These are phyloP conservation scores for Oldenlandia corymbosa DNA, from an alignment of 257 asterid species.

Conservation along the genomic window DNA sequence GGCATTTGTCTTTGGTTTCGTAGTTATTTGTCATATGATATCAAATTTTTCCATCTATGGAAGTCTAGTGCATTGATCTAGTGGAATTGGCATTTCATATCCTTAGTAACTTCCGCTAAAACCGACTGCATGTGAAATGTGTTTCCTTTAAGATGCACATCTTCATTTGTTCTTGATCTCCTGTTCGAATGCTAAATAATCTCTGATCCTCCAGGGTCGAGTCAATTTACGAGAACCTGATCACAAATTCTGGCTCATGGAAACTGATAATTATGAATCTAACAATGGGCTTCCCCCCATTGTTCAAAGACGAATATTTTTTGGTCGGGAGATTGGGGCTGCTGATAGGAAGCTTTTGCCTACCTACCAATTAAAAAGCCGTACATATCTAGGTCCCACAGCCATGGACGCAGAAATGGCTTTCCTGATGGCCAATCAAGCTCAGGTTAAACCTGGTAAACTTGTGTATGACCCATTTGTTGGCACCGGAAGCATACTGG, in stretches of 20 bases:
- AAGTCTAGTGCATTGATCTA: neutral
- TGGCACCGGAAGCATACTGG: conserved; percentile 95
- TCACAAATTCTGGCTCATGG: conserved; percentile 75
- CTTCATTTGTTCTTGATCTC: neutral
- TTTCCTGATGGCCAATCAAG: conserved; percentile 97
- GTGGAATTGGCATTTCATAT: neutral
- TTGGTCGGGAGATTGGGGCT: conserved; percentile 80
- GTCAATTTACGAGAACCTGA: conserved; percentile 75
- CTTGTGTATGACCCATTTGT: conserved; percentile 97
- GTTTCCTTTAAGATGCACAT: neutral
- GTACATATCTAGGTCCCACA: conserved; percentile 94
- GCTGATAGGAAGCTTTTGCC: conserved; percentile 91
- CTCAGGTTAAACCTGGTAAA: conserved; percentile 77
- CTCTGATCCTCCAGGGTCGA: conserved; percentile 51
- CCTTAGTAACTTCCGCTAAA: neutral
- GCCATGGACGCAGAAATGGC: conserved; percentile 99
- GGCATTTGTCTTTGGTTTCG: neutral
- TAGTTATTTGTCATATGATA: neutral
- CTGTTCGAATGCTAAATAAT: conserved; percentile 7
- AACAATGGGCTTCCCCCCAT: conserved; percentile 90
- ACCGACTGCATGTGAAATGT: neutral
- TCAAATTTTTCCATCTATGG: neutral
- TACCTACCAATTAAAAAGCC: conserved; percentile 91
- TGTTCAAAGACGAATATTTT: conserved; percentile 58
- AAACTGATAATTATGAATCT: conserved; percentile 63